Conservation (phyloP, 2,329 filamentous ascomycete genomes). For the Alternaria sp. region DNA sequence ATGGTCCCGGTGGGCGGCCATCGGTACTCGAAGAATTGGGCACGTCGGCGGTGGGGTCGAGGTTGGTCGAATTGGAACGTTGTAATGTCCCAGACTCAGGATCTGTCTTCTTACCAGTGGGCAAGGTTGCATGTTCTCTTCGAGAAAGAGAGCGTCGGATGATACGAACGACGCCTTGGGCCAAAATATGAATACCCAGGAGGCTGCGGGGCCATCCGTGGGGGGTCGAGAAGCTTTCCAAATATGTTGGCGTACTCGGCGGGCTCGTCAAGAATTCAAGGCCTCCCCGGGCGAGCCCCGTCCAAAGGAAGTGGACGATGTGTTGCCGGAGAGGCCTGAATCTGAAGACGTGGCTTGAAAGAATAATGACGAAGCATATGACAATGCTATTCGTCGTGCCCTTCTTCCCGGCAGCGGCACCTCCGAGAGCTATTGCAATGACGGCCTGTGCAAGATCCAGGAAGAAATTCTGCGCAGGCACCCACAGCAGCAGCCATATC, state of each 20-base stretch:
- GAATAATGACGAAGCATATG: slow-evolving; percentile 74
- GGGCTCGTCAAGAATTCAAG: slow-evolving; percentile 51
- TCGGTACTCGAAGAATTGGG: slow-evolving; percentile 55
- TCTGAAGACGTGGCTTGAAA: slow-evolving; percentile 58
- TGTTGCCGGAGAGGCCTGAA: slow-evolving; percentile 61
- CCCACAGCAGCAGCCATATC: slow-evolving; percentile 88
- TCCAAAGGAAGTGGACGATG: slow-evolving; percentile 51
- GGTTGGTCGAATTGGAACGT: slow-evolving; percentile 43
- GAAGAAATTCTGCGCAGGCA: slow-evolving; percentile 84
- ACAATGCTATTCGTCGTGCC: slow-evolving; percentile 76
- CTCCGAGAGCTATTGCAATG: slow-evolving; percentile 88
- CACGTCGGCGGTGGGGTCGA: slow-evolving; percentile 61
- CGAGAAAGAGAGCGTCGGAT: slow-evolving; percentile 61
- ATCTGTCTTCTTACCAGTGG: slow-evolving; percentile 59
- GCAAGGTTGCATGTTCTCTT: slow-evolving; percentile 45
- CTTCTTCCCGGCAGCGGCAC: slow-evolving; percentile 74
- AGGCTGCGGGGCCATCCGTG: slow-evolving; percentile 74
- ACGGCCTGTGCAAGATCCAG: slow-evolving; percentile 92
- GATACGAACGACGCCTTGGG: slow-evolving; percentile 75
- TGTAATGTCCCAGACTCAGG: slow-evolving; percentile 64
- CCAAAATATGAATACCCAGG: slow-evolving; percentile 77
- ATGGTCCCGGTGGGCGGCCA: slow-evolving; percentile 59
- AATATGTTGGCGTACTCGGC: slow-evolving; percentile 44
- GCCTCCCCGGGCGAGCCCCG: slow-evolving; percentile 52
- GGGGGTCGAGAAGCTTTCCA: slow-evolving; percentile 53